Evolutionary conservation across 1,284 basidiomycete species (phyloP), one percentile per base, ranked within the genome.

Genomic region (Hypsizygus ulmarius): DNA sequence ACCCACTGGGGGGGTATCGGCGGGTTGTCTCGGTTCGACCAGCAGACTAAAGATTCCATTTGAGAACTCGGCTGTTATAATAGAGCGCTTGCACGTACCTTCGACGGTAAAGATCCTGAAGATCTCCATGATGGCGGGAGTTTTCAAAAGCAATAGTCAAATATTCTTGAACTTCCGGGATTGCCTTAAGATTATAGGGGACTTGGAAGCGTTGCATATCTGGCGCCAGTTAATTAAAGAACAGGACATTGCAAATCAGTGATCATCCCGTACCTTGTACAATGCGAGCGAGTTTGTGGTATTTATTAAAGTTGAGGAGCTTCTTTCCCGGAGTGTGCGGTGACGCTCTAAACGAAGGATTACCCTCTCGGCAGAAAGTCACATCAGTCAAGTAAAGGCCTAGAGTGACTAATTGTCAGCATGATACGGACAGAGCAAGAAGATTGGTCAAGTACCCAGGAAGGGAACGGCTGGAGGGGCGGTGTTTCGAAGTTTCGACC

Each of bases 251-350:
- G 44, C 34, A 36, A n/a, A 35, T 5, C 25, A 33, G 16, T 29
- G 35, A 27, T 19, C 47, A 36, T 32, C 27, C 56, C 67, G 44
- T 54, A 84, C 89, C 93, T 73, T 89, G 83, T 25, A 95, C 81
- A 56, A 96, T 95, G 57, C 87, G 79, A 15, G 90, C 90, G 47
- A 97, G 79, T 66, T 93, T 94, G 64, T 90, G 84, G 59, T 89
- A 97, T 71, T 92, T 96, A 71, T 95, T 96, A 65, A 97, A 95
- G 69, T 99, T 99, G 65, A 98, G 78, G 40, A 99, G 70, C 62
- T 87, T 89, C 66, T 92, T 86, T 42, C 81, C 79, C 2, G 87
- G 75, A 46, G 85, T 84, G 50, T 81, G 66, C 1, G 89, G 90
- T 9, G 92, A 90, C n/a, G 85, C 78, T 54, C 96, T 79, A 58